A percentile compares a stretch with the other conserved stretches of the same genome.
Conservation (phyloP, 495 filamentous ascomycete genomes). For the Collariella sp. region DNA sequence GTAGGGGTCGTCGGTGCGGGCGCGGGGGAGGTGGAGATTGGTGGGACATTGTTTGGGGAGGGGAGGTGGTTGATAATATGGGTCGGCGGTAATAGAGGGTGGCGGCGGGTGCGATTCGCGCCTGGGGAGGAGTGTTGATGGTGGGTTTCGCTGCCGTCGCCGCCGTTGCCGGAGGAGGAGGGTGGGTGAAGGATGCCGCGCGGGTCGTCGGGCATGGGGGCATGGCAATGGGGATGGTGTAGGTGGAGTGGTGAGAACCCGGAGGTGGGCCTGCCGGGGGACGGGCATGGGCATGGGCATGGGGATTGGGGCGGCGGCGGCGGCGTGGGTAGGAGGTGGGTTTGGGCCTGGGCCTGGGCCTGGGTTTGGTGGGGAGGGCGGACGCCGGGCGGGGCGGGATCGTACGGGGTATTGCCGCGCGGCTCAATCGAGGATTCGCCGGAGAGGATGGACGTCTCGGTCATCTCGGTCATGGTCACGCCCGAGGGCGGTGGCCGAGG, state of each 20-base stretch:
- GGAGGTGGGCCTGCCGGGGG: constrained; percentile 21
- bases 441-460: constrained; percentile 28
- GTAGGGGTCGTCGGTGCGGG: constrained; percentile 34
- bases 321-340: constrained; percentile 16
- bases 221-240: constrained; percentile 35
- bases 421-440: constrained; percentile 35
- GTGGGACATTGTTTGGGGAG: no score
- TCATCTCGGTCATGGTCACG: constrained; percentile 20
- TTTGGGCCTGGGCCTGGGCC: constrained; percentile 1
- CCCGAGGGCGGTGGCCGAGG: constrained; percentile 29
- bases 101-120: no score
- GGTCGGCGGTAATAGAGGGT: no score
- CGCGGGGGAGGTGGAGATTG: no score
- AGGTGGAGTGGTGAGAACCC: constrained; percentile 26
- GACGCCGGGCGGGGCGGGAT: constrained; percentile 19
- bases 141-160: constrained; percentile 51
- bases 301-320: constrained; percentile 36
- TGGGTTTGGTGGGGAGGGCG: constrained; percentile 5
- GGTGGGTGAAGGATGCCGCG: constrained; percentile 46
- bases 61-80: no score
- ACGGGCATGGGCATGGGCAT: constrained; percentile 15
- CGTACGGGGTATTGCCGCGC: constrained; percentile 23
- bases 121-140: constrained; percentile 43
- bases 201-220: constrained; percentile 46
- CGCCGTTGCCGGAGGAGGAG: no score